Conservation (phyloP, 2,329 filamentous ascomycete species). For the Aspergillus neotritici region DNA sequence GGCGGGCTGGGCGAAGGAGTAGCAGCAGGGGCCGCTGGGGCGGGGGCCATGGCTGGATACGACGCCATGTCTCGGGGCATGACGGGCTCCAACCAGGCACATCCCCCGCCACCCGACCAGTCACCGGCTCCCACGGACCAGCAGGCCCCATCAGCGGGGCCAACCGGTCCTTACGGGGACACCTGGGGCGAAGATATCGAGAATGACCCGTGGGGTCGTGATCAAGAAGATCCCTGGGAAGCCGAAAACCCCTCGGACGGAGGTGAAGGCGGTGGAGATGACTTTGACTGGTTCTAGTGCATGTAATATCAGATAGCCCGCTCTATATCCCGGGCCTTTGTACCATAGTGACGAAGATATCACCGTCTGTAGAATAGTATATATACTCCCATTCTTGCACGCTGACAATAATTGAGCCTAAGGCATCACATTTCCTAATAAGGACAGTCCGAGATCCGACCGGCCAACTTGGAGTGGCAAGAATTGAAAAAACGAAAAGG, state of each 20-base stretch:
- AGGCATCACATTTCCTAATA: conserved; percentile 3
- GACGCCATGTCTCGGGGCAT: conserved; percentile 56
- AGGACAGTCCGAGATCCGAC: no score
- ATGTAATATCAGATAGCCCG: no score
- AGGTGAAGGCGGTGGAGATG: conserved; percentile 20
- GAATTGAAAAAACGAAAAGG: no score
- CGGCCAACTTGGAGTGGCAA: no score
- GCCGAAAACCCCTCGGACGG: conserved; percentile 11
- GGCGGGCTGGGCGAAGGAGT: conserved; percentile 36
- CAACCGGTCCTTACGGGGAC: conserved; percentile 21
- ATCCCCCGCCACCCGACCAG: conserved; percentile 15
- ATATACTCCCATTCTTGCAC: no score
- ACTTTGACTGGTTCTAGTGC: conserved; percentile 23
- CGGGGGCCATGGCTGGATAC: conserved; percentile 57
- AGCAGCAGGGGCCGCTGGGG: conserved; percentile 47
- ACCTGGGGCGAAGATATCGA: conserved; percentile 22
- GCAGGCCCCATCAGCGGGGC: conserved; percentile 11
- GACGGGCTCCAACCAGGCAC: conserved; percentile 24
- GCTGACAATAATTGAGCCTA: conserved; percentile 2
- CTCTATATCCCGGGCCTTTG: no score
- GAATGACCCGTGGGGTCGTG: conserved; percentile 17
- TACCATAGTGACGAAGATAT: no score
- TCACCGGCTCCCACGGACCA: conserved; percentile 13
- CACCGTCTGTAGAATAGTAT: no score
- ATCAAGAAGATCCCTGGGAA: conserved; percentile 16